These are phyloP conservation scores for Aspergillus neotritici DNA, from an alignment of 2,329 filamentous ascomycete genomes.

Conservation along the genomic window DNA sequence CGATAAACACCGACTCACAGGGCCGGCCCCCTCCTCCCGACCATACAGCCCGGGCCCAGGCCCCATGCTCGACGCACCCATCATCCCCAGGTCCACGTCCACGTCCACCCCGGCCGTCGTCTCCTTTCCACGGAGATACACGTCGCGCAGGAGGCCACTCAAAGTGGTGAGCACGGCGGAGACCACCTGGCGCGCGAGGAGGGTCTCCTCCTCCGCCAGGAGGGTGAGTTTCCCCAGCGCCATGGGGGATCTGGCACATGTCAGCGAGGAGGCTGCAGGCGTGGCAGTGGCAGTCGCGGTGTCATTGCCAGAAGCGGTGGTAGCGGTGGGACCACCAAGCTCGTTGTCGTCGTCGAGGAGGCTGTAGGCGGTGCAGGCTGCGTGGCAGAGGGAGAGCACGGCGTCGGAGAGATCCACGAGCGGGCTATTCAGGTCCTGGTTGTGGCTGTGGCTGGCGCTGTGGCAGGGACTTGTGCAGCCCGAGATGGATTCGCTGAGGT, in stretches of 20 bases:
- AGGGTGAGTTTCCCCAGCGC: constrained; percentile 2
- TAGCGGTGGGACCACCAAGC: not conserved
- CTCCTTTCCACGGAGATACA: not conserved
- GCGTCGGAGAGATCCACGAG: not conserved
- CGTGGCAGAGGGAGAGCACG: constrained; percentile 1
- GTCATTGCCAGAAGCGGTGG: not conserved
- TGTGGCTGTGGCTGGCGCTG: not conserved
- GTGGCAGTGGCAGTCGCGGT: not conserved
- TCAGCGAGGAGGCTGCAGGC: not conserved
- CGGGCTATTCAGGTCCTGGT: not conserved
- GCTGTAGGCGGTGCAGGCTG: not conserved
- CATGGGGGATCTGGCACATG: constrained; percentile 2
- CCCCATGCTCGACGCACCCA: not conserved
- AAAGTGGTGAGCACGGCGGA: not conserved
- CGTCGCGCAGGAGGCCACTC: constrained; percentile 2
- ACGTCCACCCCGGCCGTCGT: not conserved
- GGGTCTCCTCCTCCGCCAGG: constrained; percentile 1
- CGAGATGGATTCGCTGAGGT: constrained; percentile 1
- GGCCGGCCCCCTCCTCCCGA: constrained; percentile 3
- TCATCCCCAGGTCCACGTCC: not conserved
- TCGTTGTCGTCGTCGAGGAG: constrained; percentile 1
- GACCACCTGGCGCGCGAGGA: constrained; percentile 3
- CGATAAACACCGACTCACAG: constrained; percentile 1
- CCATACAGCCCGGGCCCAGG: constrained; percentile 1
- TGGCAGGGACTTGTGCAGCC: not conserved